Percentiles rank a stretch among this genome's conserved stretches.
These are phyloP conservation scores for Cylindrotheca closterium DNA, from an alignment of 108 stramenopile genomes.

Conservation along the genomic window DNA sequence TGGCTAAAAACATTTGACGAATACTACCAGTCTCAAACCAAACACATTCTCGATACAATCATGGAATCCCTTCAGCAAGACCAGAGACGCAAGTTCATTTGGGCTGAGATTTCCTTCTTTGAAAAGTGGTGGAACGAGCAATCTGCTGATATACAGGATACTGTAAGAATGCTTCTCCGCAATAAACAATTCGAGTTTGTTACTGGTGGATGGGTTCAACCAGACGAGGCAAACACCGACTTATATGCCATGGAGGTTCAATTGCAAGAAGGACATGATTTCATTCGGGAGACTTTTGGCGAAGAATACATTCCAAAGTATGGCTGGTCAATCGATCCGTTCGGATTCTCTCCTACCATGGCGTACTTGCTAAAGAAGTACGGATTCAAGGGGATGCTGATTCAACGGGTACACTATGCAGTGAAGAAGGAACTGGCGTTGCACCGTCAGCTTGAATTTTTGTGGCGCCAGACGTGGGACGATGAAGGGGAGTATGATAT, in stretches of 20 bases:
- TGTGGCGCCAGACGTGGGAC: constrained; percentile 72
- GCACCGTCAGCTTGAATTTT: constrained; percentile 52
- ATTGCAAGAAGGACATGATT: constrained; percentile 66
- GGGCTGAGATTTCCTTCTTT: constrained; percentile 74
- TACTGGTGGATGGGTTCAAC: constrained; percentile 67
- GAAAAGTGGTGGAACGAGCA: constrained; percentile 74
- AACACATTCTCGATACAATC: constrained; percentile 45
- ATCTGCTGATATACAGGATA: constrained; percentile 4
- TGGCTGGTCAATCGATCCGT: constrained; percentile 72
- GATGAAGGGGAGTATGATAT: constrained; percentile 51
- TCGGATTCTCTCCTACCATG: constrained; percentile 66
- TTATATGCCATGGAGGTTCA: constrained; percentile 68
- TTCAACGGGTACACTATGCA: constrained; percentile 70
- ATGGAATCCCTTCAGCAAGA: constrained; percentile 39
- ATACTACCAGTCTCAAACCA: constrained; percentile 64
- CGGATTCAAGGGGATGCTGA: constrained; percentile 56
- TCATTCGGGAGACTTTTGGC: constrained; percentile 46
- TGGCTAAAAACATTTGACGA: constrained; percentile 78
- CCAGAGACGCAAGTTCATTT: constrained; percentile 51
- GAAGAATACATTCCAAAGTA: constrained; percentile 52
- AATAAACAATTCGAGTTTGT: constrained; percentile 61
- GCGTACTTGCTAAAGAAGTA: constrained; percentile 52
- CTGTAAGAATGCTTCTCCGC: constrained; percentile 17
- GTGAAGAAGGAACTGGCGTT: constrained; percentile 65
- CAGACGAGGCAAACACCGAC: constrained; percentile 69